Conservation (phyloP, 306 rosid species). For the Hippophae tibetana region DNA sequence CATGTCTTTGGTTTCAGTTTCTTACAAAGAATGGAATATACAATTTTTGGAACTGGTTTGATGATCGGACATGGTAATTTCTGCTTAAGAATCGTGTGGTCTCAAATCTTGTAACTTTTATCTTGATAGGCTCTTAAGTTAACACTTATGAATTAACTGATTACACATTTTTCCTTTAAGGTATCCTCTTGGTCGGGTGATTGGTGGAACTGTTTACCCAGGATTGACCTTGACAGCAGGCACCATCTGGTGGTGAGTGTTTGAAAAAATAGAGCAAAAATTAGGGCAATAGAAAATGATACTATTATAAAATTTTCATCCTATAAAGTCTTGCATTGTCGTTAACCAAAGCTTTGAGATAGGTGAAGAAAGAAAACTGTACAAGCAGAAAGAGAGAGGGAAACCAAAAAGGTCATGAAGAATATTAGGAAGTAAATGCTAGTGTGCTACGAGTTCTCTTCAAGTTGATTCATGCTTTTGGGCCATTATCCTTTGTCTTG, state of each 20-base stretch:
- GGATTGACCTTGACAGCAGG: conserved; percentile 98
- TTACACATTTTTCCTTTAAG: conserved; percentile 30
- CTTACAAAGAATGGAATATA: conserved; percentile 91
- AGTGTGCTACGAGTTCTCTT: not conserved
- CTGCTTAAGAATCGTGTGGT: conserved; percentile 1
- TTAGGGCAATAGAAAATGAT: no score
- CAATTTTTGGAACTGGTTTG: conserved; percentile 99
- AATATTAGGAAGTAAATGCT: not conserved
- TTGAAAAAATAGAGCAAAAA: conserved; percentile 2
- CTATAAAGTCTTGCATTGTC: no score
- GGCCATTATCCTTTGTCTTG: conserved; percentile 16
- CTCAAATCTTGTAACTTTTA: conserved; percentile 1
- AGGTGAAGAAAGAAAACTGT: not conserved
- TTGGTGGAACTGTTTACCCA: conserved; percentile 97
- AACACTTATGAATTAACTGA: conserved; percentile 12
- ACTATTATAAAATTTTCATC: no score
- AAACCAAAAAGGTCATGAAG: conserved; percentile 1
- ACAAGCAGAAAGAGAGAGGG: not conserved
- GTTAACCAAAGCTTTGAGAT: no score
- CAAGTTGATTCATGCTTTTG: conserved; percentile 13
- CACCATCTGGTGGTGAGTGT: conserved; percentile 72
- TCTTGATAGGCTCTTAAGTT: not conserved
- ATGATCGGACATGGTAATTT: conserved; percentile 90
- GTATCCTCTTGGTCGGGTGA: conserved; percentile 99
- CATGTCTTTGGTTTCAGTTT: conserved; percentile 57